Evolutionary conservation across 495 filamentous ascomycete genomes (phyloP).

Genomic region (Tuber microsphaerosporum): DNA sequence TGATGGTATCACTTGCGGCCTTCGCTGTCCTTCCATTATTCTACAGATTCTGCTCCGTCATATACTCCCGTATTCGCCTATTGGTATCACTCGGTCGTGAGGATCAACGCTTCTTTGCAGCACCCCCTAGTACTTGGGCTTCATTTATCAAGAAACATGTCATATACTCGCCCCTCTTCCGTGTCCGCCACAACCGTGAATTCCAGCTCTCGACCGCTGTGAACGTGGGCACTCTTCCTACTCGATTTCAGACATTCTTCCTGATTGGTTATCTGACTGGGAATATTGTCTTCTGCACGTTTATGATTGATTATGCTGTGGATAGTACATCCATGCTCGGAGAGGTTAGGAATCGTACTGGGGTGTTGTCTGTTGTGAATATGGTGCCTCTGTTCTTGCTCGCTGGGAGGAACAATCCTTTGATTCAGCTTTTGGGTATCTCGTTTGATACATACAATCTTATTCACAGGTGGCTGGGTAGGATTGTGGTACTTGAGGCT

Average conservation of each 20-base stretch:
- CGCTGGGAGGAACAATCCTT: slow-evolving; percentile 83
- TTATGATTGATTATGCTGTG: slow-evolving; percentile 58
- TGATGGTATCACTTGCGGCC: slow-evolving; percentile 45
- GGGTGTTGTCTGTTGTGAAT: slow-evolving; percentile 74
- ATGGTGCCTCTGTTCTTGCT: slow-evolving; percentile 87
- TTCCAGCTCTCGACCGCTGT: slow-evolving; percentile 78
- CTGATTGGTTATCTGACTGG: slow-evolving; percentile 62
- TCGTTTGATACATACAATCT: slow-evolving; percentile 97
- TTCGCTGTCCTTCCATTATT: slow-evolving; percentile 52
- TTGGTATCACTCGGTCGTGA: slow-evolving; percentile 63
- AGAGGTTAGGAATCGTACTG: slow-evolving; percentile 74
- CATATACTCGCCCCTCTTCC: slow-evolving; percentile 71
- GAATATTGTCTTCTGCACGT: slow-evolving; percentile 72
- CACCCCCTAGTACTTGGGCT: slow-evolving; percentile 49
- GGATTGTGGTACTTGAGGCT: slow-evolving; percentile 70
- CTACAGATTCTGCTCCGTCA: slow-evolving; percentile 54
- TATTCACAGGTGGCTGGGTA: slow-evolving; percentile 89
- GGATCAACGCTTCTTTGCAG: slow-evolving; percentile 53
- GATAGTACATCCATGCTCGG: slow-evolving; percentile 51
- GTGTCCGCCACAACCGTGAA: slow-evolving; percentile 80
- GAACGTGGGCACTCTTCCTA: slow-evolving; percentile 82
- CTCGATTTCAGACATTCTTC: slow-evolving; percentile 72
- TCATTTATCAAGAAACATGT: slow-evolving; percentile 71
- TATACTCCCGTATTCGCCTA: slow-evolving; percentile 63
- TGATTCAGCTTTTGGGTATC: slow-evolving; percentile 74